These are phyloP conservation scores for Aspergillus quadricinctus DNA, from an alignment of 2,329 filamentous ascomycete genomes.

Conservation along the genomic window DNA sequence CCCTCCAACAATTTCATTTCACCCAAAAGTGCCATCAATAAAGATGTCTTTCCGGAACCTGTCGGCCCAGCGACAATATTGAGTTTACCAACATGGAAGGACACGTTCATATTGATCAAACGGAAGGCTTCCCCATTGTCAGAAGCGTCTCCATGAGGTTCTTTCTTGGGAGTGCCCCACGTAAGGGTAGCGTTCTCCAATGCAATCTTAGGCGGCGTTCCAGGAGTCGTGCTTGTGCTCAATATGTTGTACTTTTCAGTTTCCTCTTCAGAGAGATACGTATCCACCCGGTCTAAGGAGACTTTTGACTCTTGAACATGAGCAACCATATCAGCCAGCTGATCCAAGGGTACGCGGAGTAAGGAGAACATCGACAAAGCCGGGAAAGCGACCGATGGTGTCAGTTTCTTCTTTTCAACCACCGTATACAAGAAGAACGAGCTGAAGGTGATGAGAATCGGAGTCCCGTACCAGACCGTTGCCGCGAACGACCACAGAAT, in stretches of 20 bases:
- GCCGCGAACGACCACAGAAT: conserved; percentile 88
- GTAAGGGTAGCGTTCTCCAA: conserved; percentile 81
- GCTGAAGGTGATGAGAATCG: conserved; percentile 91
- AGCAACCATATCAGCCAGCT: conserved; percentile 96
- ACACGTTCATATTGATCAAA: conserved; percentile 75
- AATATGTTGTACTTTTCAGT: conserved; percentile 93
- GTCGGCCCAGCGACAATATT: conserved; percentile 93
- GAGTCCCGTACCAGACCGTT: conserved; percentile 94
- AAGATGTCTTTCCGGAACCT: conserved; percentile 89
- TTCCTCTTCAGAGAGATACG: conserved; percentile 88
- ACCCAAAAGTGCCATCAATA: conserved; percentile 91
- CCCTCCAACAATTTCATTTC: conserved; percentile 89
- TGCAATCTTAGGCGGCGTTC: conserved; percentile 71
- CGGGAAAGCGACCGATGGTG: conserved; percentile 92
- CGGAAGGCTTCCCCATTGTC: conserved; percentile 72
- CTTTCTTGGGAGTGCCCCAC: conserved; percentile 65
- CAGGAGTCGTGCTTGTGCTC: conserved; percentile 63
- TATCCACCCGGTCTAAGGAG: conserved; percentile 92
- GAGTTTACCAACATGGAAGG: conserved; percentile 78
- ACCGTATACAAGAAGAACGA: conserved; percentile 92
- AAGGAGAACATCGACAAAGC: conserved; percentile 94
- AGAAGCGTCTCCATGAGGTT: conserved; percentile 54
- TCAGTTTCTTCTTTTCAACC: conserved; percentile 80
- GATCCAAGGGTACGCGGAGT: conserved; percentile 86
- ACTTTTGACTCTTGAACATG: conserved; percentile 98